Evolutionary conservation across 2,329 filamentous ascomycete species (phyloP).

Genomic region (Cytospora chrysosperma): DNA sequence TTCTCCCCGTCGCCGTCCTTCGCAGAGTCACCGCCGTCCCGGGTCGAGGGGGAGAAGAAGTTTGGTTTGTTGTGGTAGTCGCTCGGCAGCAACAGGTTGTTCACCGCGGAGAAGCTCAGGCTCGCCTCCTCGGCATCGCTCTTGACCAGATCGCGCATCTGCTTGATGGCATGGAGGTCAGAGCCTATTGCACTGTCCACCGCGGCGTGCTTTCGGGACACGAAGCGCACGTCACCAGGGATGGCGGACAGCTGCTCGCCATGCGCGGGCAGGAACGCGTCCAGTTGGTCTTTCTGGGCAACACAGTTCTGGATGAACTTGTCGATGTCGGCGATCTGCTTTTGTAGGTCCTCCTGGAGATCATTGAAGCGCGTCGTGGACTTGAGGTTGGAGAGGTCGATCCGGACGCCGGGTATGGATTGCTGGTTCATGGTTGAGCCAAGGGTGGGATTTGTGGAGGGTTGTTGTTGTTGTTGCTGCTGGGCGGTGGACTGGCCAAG

Average conservation of each 20-base stretch:
- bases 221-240: conserved; percentile 44
- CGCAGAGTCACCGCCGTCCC: conserved; percentile 40
- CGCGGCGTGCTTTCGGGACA: conserved; percentile 45
- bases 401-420: conserved; percentile 68
- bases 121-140: conserved; percentile 42
- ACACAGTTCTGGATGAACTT: conserved; percentile 79
- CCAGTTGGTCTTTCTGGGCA: conserved; percentile 72
- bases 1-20: conserved; percentile 41
- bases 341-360: conserved; percentile 77
- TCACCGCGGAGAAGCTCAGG: conserved; percentile 45
- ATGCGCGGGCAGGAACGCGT: conserved; percentile 62
- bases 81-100: conserved; percentile 47
- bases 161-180: conserved; percentile 44
- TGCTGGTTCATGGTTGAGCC: conserved; percentile 50
- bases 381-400: conserved; percentile 75
- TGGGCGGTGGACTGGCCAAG: conserved; percentile 26
- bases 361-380: conserved; percentile 91
- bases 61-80: conserved; percentile 48
- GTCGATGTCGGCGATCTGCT: conserved; percentile 75
- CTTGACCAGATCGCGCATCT: conserved; percentile 41
- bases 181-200: conserved; percentile 41
- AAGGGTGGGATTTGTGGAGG: conserved; percentile 23
- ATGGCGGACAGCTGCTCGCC: conserved; percentile 39
- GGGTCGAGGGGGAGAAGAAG: conserved; percentile 36
- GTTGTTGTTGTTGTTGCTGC: conserved; percentile 26